These are phyloP conservation scores for Didymella pinodella DNA, from an alignment of 2,329 filamentous ascomycete species.

Conservation along the genomic window DNA sequence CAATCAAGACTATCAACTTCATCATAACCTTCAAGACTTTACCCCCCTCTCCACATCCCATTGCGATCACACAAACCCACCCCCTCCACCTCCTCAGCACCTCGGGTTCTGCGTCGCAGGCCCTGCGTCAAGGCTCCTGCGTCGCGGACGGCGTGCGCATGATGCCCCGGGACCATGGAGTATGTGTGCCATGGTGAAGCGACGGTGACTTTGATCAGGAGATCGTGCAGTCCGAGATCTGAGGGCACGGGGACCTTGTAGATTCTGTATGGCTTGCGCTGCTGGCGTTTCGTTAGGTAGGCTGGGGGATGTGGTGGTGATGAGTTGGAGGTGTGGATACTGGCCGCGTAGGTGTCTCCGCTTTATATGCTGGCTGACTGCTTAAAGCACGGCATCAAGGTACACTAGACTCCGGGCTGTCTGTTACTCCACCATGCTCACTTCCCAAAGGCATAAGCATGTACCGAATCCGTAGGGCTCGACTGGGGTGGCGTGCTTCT, in stretches of 20 bases:
- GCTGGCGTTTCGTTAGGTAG: conserved; percentile 59
- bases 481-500: not conserved
- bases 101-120: no score
- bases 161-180: conserved; percentile 62
- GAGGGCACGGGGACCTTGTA: conserved; percentile 59
- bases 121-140: no score
- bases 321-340: not conserved
- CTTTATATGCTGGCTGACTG: not conserved
- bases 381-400: not conserved
- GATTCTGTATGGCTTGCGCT: conserved; percentile 63
- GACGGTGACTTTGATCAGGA: conserved; percentile 68
- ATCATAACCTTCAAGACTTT: no score
- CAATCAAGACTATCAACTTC: no score
- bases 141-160: conserved; percentile 54
- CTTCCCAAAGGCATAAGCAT: not conserved
- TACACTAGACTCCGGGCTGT: not conserved
- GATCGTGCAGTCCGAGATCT: conserved; percentile 58
- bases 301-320: conserved; percentile 17
- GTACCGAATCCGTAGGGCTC: not conserved
- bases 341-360: not conserved
- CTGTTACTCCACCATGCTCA: not conserved
- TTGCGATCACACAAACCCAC: no score
- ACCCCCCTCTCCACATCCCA: no score
- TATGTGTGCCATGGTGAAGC: conserved; percentile 71
- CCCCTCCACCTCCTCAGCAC: no score